phyloP scores from a whole-genome alignment of 768 basidiomycete species.

The Megacollybia marginata region DNA sequence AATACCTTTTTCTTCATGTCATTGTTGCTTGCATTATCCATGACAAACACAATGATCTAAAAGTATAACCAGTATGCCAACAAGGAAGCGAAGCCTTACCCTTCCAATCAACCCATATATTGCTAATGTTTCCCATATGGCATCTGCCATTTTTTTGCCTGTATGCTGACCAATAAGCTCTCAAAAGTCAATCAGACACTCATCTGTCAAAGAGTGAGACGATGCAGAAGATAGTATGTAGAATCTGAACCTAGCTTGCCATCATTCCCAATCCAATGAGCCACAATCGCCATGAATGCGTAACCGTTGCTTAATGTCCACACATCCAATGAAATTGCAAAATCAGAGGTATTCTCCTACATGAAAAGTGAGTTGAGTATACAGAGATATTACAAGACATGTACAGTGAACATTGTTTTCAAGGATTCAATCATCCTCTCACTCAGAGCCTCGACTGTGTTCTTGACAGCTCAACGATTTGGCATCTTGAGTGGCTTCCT shows the following conservation, averaged over 20 bases:
- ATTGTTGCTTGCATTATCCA: constrained; percentile 16
- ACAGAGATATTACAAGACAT: too few relatives aligned
- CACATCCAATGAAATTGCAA: too few relatives aligned
- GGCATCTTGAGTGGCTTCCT: too few relatives aligned
- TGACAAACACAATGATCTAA: constrained; percentile 11
- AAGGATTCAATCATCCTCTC: too few relatives aligned
- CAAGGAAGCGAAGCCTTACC: background rate
- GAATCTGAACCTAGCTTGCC: constrained; percentile 14
- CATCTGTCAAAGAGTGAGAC: constrained; percentile 10
- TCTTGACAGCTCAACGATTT: too few relatives aligned
- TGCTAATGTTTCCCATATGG: constrained; percentile 13
- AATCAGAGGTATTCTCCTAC: constrained; percentile 13
- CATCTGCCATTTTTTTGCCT: constrained; percentile 19
- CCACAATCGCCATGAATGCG: constrained; percentile 22
- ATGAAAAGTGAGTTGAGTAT: too few relatives aligned
- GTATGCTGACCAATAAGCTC: constrained; percentile 20
- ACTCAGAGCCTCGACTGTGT: too few relatives aligned
- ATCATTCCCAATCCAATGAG: constrained; percentile 18
- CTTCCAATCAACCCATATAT: constrained; percentile 9
- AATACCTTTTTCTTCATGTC: constrained; percentile 8
- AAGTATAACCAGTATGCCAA: background rate
- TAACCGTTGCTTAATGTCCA: constrained; percentile 24
- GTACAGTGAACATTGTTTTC: too few relatives aligned
- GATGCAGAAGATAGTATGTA: background rate
- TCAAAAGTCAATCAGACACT: constrained; percentile 18